Evolutionary conservation across 1,284 basidiomycete species (phyloP), one percentile per base, ranked within the genome.

Genomic region (Fomitopsis pinicola): DNA sequence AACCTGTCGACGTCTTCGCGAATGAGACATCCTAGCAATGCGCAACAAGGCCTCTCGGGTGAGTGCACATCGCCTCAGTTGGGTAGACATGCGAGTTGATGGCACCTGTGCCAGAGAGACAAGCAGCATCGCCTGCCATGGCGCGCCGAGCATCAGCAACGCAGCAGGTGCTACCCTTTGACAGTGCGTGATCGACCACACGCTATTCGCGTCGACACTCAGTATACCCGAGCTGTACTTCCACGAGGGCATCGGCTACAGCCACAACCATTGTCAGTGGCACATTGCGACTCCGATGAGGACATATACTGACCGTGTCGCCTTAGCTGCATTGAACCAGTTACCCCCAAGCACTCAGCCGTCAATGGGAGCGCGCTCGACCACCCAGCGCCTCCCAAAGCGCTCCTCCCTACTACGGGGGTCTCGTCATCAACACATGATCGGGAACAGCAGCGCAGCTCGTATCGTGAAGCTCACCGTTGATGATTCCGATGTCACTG

Each of bases 91-190:
- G 17, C 14, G 30, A 53, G 30, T 42, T 57, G 17, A 52, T 35
- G 44, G 4, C 7, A 3, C 35, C 6, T 56, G 10, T 17, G 26
- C 40, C 22, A 67, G 69, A 0, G 75, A 75, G 60, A 75, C 73
- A 10, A 73, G 71, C 42, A 73, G 71, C 62, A 68, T 71, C 53
- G 73, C 75, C 1, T 78, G 77, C 65, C 79, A 77, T 77, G 88
- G 89, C 59, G 82, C 85, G 9, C 85, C 87, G 33, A 83, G 83
- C 5, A 82, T 89, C n/a, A 87, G n/a, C n/a, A n/a, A n/a, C n/a
- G n/a, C n/a, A n/a, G n/a, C n/a, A n/a, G 89, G 88, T 40, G 85
- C 87, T 2, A 84, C 86, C 15, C 72, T 91, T 22, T 22, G 22
- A 22, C 22, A 22, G 28, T 90, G 89, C 88, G 77, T 80, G 1